Conservation (phyloP, 129 eudicot genomes). For the Lonicera japonica region DNA sequence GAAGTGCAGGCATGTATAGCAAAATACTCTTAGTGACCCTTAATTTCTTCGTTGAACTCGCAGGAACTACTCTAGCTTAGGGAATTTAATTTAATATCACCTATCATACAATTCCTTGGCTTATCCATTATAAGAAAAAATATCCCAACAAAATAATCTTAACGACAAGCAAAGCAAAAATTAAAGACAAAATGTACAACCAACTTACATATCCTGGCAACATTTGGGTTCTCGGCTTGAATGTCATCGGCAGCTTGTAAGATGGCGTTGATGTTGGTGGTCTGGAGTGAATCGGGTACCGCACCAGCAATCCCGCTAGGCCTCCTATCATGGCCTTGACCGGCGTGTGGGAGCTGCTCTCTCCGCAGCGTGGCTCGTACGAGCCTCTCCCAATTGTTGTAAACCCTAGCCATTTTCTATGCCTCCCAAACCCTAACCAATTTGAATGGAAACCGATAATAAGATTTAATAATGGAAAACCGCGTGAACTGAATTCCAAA, state of each 20-base stretch:
- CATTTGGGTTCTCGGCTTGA: constrained; percentile 78
- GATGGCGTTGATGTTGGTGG: constrained; percentile 64
- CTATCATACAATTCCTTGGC: not conserved
- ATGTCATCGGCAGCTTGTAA: constrained; percentile 91
- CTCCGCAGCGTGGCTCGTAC: constrained; percentile 65
- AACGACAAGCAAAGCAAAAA: not conserved
- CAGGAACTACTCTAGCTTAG: no score
- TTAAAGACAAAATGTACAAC: not conserved
- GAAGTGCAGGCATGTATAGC: no score
- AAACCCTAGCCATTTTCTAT: constrained; percentile 42
- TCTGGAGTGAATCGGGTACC: constrained; percentile 84
- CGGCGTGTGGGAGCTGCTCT: constrained; percentile 52
- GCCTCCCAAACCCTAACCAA: not conserved
- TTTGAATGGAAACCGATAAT: not conserved
- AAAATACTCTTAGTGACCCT: no score
- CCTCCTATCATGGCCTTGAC: constrained; percentile 57
- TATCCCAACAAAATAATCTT: no score
- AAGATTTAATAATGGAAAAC: not conserved
- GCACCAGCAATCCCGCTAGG: constrained; percentile 78
- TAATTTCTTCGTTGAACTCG: no score
- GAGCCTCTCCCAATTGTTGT: constrained; percentile 71
- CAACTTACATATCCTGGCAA: constrained; percentile 79
- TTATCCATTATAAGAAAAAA: not conserved
- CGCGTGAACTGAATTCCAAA: not conserved
- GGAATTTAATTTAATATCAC: no score